Evolutionary conservation across 495 filamentous ascomycete species (phyloP).

Genomic region (Lasiosphaeria hispida): DNA sequence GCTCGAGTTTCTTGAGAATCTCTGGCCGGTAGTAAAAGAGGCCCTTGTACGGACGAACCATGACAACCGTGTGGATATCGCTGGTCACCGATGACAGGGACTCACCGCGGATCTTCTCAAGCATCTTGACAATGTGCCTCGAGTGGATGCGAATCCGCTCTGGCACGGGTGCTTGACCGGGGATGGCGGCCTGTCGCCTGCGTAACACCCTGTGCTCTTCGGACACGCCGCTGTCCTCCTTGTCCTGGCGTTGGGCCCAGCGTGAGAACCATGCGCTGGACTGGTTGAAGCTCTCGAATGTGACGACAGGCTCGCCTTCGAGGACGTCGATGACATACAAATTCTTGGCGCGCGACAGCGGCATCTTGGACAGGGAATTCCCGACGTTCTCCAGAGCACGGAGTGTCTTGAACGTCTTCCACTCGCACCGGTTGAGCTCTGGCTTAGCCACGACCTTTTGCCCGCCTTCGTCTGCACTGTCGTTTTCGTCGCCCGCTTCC

Average conservation of each 20-base stretch:
- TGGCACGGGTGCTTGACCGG: constrained; percentile 8
- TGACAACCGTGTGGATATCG: constrained; percentile 12
- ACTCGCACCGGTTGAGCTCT: too few relatives aligned
- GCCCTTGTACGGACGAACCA: constrained; percentile 26
- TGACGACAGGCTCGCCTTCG: background rate
- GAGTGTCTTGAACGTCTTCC: background rate
- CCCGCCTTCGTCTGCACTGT: too few relatives aligned
- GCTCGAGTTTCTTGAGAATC: constrained; percentile 17
- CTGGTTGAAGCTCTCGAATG: background rate
- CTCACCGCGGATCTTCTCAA: constrained; percentile 15
- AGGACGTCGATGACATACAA: background rate
- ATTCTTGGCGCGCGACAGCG: background rate
- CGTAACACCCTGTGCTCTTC: too few relatives aligned
- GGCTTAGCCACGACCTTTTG: too few relatives aligned
- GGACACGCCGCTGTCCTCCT: too few relatives aligned
- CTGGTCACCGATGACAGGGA: background rate
- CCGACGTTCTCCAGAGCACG: background rate
- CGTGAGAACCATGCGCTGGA: background rate
- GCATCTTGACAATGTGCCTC: constrained; percentile 21
- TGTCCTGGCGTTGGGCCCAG: too few relatives aligned
- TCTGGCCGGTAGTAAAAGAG: constrained; percentile 20
- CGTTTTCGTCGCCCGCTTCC: too few relatives aligned
- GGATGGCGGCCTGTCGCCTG: background rate
- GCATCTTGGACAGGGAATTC: background rate
- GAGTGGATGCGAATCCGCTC: constrained; percentile 29